phyloP scores from a whole-genome alignment of 2,329 filamentous ascomycete genomes.

The Neobulgaria alba region DNA sequence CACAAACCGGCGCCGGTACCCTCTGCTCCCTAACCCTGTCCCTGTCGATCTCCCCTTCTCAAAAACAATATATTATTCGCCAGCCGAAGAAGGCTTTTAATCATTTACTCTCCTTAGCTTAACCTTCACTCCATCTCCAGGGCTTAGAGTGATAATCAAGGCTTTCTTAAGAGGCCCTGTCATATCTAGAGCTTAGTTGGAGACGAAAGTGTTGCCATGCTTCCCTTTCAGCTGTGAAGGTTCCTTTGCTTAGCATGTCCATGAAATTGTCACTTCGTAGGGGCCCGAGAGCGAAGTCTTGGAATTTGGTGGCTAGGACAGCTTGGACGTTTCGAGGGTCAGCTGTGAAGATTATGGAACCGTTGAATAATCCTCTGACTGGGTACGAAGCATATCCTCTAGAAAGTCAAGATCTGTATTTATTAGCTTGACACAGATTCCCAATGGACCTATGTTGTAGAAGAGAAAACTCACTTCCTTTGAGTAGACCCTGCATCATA shows the following conservation, averaged over 20 bases:
- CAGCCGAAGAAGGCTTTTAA: not conserved
- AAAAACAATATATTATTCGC: too few relatives aligned
- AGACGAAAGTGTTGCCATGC: constrained; percentile 32
- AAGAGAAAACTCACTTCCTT: constrained; percentile 7
- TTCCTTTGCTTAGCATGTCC: constrained; percentile 29
- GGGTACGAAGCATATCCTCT: constrained; percentile 16
- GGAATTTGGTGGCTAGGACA: constrained; percentile 27
- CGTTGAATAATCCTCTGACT: constrained; percentile 7
- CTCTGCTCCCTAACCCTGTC: too few relatives aligned
- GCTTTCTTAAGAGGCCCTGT: constrained; percentile 11
- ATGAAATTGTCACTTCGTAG: constrained; percentile 26
- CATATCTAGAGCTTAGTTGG: constrained; percentile 24
- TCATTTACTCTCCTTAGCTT: constrained; percentile 14
- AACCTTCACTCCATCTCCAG: constrained; percentile 18
- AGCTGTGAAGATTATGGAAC: constrained; percentile 36
- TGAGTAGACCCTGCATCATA: constrained; percentile 10
- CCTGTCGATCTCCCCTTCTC: too few relatives aligned
- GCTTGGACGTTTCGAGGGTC: constrained; percentile 29
- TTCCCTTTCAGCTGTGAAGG: constrained; percentile 33
- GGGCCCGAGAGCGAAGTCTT: constrained; percentile 30
- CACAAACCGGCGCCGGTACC: too few relatives aligned
- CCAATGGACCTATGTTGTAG: not conserved
- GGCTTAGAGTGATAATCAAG: constrained; percentile 13
- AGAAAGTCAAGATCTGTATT: constrained; percentile 19
- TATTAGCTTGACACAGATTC: constrained; percentile 4